phyloP scores from a whole-genome alignment of 1,284 basidiomycete species.

The Ustilago bromivora region DNA sequence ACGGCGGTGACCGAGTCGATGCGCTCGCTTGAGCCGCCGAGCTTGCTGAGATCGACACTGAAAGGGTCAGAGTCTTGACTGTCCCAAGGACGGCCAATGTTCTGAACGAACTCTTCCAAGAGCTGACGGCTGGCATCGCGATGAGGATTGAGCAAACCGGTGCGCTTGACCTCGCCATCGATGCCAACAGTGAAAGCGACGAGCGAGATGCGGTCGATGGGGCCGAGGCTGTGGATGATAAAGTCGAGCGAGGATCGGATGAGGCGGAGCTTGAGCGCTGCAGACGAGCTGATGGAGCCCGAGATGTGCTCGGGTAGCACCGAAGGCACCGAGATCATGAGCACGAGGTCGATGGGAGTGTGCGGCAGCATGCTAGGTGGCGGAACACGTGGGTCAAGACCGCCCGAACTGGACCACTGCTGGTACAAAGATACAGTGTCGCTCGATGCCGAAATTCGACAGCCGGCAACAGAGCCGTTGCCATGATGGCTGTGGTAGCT shows the following conservation, averaged over 20 bases:
- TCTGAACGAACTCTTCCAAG: conserved; percentile 54
- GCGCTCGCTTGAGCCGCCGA: conserved; percentile 59
- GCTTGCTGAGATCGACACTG: conserved; percentile 54
- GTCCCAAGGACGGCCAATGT: conserved; percentile 60
- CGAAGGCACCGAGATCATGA: conserved; percentile 85
- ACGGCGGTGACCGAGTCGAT: conserved; percentile 63
- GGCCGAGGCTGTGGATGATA: conserved; percentile 58
- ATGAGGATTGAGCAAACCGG: conserved; percentile 54
- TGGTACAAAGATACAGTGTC: conserved; percentile 46
- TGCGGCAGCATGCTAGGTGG: conserved; percentile 75
- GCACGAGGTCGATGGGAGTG: conserved; percentile 88
- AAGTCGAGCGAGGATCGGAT: conserved; percentile 65
- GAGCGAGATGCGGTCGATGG: conserved; percentile 59
- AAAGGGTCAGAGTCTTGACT: conserved; percentile 51
- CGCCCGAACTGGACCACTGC: conserved; percentile 64
- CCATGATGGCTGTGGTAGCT: conserved; percentile 39
- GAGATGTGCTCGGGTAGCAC: conserved; percentile 44
- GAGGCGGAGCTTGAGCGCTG: conserved; percentile 71
- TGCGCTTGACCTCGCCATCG: conserved; percentile 60
- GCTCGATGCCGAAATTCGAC: conserved; percentile 27
- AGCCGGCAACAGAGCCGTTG: conserved; percentile 1
- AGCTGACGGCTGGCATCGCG: conserved; percentile 45
- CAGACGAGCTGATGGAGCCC: conserved; percentile 79
- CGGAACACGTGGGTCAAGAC: conserved; percentile 58
- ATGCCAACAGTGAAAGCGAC: conserved; percentile 58